Base-by-base conservation (phyloP, 768 basidiomycete genomes). In the Boletus subparvulus region DNA sequence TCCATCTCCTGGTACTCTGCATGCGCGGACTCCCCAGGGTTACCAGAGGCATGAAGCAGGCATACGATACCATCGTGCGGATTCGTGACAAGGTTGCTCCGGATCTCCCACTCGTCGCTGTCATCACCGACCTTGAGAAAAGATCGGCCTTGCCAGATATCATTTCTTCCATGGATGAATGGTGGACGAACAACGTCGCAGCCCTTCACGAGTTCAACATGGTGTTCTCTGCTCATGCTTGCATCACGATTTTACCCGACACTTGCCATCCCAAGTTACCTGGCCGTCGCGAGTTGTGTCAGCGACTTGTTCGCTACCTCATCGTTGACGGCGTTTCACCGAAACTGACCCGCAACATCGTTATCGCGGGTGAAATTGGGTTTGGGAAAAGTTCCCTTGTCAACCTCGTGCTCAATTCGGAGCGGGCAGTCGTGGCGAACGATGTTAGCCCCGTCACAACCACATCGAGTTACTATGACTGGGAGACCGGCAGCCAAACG, bases 131-230 rank as follows among this genome's bases (percentile, higher is more conserved):
- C 21, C 65, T 74, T n/a, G 73, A 74, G 56, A 71, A 72, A 37
- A 52, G 58, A 33, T 66, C 65, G 12, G 28, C 54, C 28, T 16
- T 17, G 3, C 43, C 61, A 12, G 53, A 63, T 21, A 56, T 66
- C 52, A 48, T 64, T 7, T 30, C 54, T 3, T 69, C 70, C 21
- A 74, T 75, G 68, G 70, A 72, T 1, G 62, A 67, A 30, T 79
- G 78, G 78, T 78, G 77, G 77, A 53, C 47, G 28, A 54, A 56
- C 55, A 78, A 78, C 45, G 44, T 65, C 26, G 14, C 28, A 8
- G n/a, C 35, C 0, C 75, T 78, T 51, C 52, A 51, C 26, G 44
- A 56, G 5, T 62, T 66, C 50, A 59, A 57, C n/a, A 79, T 79
- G 65, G 4, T 30, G 11, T 77, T 76, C 28, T 58, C 65, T 7